A percentile compares a stretch with the other conserved stretches of the same genome.
Conservation (phyloP, 1,284 basidiomycete species). For the Microstroma glucosiphilum region DNA sequence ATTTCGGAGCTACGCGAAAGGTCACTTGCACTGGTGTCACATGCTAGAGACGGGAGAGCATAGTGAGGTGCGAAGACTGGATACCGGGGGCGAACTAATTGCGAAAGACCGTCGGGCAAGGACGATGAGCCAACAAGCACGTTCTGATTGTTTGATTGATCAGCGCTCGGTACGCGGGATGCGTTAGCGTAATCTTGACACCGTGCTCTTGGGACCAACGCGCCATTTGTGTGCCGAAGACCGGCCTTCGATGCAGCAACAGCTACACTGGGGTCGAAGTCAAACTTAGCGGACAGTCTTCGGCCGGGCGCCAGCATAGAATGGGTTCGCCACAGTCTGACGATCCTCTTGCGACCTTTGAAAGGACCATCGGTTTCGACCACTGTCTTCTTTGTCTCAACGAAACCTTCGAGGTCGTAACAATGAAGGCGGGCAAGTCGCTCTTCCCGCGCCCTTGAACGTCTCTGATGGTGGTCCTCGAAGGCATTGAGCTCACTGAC, state of each 20-base stretch:
- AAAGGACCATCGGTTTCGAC: background rate
- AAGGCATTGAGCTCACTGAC: constrained; percentile 4
- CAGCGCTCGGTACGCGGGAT: background rate
- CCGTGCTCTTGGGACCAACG: background rate
- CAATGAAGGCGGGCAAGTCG: background rate
- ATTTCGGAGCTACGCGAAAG: too few species aligned
- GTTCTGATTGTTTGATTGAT: background rate
- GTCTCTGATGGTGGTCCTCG: constrained; percentile 1
- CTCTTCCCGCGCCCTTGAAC: background rate
- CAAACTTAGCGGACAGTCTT: background rate
- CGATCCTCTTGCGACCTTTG: background rate
- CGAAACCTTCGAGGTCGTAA: background rate
- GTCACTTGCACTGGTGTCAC: too few species aligned
- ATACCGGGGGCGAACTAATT: too few species aligned
- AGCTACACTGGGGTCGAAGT: background rate
- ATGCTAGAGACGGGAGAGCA: too few species aligned
- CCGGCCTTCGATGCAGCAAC: background rate
- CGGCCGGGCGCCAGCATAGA: background rate
- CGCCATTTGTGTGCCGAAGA: background rate
- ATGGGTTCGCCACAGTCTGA: background rate
- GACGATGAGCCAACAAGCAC: background rate
- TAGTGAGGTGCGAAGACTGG: too few species aligned
- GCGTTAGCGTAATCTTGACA: background rate
- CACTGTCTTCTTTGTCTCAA: background rate
- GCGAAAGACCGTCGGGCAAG: background rate